Evolutionary conservation across 768 basidiomycete species (phyloP).

Genomic region (Phaeotremella skinneri): DNA sequence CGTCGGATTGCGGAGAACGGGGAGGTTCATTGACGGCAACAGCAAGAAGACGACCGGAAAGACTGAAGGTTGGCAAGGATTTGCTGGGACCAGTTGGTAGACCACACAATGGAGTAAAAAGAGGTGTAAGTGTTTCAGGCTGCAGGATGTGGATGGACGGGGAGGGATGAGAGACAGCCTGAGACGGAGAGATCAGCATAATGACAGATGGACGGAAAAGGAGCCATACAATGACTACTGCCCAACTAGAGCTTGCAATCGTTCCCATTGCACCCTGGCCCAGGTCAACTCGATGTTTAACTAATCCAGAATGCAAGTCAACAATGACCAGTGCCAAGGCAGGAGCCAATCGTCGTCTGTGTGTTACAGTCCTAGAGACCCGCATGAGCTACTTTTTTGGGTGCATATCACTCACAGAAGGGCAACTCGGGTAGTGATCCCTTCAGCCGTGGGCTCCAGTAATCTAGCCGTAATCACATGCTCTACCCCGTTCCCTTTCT

Average conservation of each 20-base stretch:
- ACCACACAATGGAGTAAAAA: slow-evolving; percentile 10
- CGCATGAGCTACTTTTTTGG: not conserved
- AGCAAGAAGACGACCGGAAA: slow-evolving; percentile 34
- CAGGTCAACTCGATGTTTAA: slow-evolving; percentile 22
- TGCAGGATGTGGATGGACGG: slow-evolving; percentile 28
- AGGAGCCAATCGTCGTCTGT: not conserved
- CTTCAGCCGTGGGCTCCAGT: not conserved
- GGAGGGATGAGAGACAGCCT: slow-evolving; percentile 27
- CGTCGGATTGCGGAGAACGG: slow-evolving; percentile 22
- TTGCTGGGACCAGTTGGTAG: slow-evolving; percentile 13
- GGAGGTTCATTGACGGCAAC: slow-evolving; percentile 27
- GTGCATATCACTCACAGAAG: slow-evolving; percentile 13
- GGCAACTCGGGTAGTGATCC: not conserved
- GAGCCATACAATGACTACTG: slow-evolving; percentile 31
- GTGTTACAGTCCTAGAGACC: not conserved
- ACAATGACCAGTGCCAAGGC: slow-evolving; percentile 21
- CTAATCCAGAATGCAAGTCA: slow-evolving; percentile 22
- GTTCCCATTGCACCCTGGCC: slow-evolving; percentile 14
- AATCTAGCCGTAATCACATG: slow-evolving; percentile 2
- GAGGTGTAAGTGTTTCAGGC: slow-evolving; percentile 12
- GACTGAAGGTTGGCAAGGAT: slow-evolving; percentile 21
- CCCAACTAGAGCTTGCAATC: slow-evolving; percentile 8
- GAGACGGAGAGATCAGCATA: not conserved
- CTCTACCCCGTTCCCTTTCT: slow-evolving; percentile 9
- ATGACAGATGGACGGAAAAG: not conserved